phyloP scores from a whole-genome alignment of 1,139 yeast genomes.

The Kurtzmaniella quercitrusa region DNA sequence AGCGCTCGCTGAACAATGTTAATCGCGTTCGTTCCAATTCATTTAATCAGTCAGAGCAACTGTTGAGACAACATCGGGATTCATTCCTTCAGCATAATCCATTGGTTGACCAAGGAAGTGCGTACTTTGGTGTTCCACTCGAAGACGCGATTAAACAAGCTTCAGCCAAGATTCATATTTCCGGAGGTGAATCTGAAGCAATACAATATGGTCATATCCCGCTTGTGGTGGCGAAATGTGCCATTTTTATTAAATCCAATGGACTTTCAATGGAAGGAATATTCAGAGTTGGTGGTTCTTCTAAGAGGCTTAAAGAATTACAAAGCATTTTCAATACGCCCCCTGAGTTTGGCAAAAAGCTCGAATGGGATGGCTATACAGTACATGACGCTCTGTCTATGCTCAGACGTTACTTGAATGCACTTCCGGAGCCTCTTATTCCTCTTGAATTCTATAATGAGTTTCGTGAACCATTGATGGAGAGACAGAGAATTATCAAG shows the following conservation, averaged over 20 bases:
- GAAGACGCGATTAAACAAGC: constrained; percentile 71
- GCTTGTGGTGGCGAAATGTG: constrained; percentile 92
- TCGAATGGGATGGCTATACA: constrained; percentile 88
- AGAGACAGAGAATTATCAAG: constrained; percentile 55
- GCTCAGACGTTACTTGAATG: constrained; percentile 78
- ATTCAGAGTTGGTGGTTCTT: constrained; percentile 89
- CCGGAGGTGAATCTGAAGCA: constrained; percentile 44
- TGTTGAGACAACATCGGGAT: constrained; percentile 53
- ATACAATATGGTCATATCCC: constrained; percentile 79
- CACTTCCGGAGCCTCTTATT: constrained; percentile 87
- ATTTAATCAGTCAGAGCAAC: constrained; percentile 29
- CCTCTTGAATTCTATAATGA: constrained; percentile 74
- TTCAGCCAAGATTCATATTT: constrained; percentile 65
- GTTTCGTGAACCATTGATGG: constrained; percentile 73
- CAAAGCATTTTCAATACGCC: constrained; percentile 82
- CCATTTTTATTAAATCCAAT: constrained; percentile 74
- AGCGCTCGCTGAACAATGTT: constrained; percentile 48
- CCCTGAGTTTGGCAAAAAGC: constrained; percentile 83
- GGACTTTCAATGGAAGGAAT: constrained; percentile 84
- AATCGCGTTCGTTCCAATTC: constrained; percentile 38
- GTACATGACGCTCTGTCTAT: constrained; percentile 98
- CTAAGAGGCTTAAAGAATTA: constrained; percentile 80
- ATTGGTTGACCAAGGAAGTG: constrained; percentile 43
- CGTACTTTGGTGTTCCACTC: constrained; percentile 83
- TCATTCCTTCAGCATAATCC: constrained; percentile 47